Evolutionary conservation across 2,329 filamentous ascomycete species (phyloP).

Genomic region (Colletotrichum sp.): DNA sequence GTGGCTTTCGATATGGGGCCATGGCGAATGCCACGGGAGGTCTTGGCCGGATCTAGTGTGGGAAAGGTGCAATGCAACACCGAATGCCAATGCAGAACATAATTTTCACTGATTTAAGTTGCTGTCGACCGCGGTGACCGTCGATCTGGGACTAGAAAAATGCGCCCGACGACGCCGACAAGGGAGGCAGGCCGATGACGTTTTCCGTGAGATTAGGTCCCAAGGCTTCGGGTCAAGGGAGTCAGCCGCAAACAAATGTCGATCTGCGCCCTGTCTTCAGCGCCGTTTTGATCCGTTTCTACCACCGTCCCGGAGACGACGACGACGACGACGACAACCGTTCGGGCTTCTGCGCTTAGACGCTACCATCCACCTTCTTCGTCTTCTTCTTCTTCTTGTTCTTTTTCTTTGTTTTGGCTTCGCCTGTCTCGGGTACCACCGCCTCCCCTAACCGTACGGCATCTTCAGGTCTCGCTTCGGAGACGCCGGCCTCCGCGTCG

Average conservation of each 20-base stretch:
- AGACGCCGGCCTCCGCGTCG: background rate
- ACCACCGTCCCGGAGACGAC: background rate
- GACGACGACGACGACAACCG: background rate
- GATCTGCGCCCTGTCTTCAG: background rate
- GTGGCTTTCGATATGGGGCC: slow-evolving; percentile 15
- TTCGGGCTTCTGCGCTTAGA: background rate
- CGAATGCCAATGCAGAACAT: background rate
- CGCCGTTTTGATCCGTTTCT: background rate
- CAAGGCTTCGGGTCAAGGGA: slow-evolving; percentile 6
- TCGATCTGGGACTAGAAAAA: background rate
- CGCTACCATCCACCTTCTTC: slow-evolving; percentile 4
- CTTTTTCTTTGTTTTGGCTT: slow-evolving; percentile 29
- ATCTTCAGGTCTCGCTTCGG: background rate
- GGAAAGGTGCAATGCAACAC: background rate
- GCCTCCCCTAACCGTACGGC: background rate
- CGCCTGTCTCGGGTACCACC: background rate
- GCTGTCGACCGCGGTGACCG: background rate
- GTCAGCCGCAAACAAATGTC: background rate
- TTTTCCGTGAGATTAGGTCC: background rate
- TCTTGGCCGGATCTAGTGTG: background rate
- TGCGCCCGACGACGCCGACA: background rate
- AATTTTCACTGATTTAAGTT: background rate
- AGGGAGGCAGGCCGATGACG: background rate
- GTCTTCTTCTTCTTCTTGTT: slow-evolving; percentile 22
- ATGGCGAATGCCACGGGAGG: background rate